Percentiles rank a stretch among this genome's conserved stretches.
Conservation (phyloP, 2,329 filamentous ascomycete genomes). For the Claviceps humidiphila region DNA sequence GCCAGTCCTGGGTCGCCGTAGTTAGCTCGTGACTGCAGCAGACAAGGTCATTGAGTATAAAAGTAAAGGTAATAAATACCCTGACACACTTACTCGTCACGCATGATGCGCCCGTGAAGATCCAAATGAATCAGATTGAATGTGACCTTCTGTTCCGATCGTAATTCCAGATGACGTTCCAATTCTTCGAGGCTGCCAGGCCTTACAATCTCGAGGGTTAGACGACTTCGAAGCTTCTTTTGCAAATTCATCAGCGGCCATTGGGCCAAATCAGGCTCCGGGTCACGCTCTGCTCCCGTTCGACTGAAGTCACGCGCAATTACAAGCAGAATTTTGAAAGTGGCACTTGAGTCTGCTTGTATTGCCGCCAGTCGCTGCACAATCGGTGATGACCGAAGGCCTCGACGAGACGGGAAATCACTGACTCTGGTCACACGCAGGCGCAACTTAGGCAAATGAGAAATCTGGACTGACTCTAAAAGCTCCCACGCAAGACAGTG, state of each 20-base stretch:
- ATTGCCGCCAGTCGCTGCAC: constrained; percentile 9
- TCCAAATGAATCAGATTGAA: constrained; percentile 18
- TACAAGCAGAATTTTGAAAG: constrained; percentile 15
- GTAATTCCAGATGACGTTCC: constrained; percentile 10
- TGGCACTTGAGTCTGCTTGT: constrained; percentile 9
- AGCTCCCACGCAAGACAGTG: constrained; percentile 18
- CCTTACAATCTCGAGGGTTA: constrained; percentile 14
- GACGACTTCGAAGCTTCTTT: constrained; percentile 13
- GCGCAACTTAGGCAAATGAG: constrained; percentile 9
- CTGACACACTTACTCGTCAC: constrained; percentile 11
- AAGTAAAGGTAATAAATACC: background rate
- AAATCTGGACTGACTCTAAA: constrained; percentile 11
- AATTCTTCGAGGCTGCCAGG: constrained; percentile 15
- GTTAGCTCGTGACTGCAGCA: background rate
- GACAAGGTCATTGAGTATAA: too few relatives aligned
- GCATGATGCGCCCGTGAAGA: constrained; percentile 14
- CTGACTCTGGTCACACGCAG: constrained; percentile 14
- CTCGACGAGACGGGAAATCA: constrained; percentile 10
- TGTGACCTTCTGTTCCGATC: constrained; percentile 11
- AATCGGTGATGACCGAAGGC: constrained; percentile 1
- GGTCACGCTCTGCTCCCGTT: constrained; percentile 13
- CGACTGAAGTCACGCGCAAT: constrained; percentile 15
- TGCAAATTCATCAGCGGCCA: constrained; percentile 17
- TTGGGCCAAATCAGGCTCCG: constrained; percentile 17
- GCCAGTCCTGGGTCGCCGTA: constrained; percentile 8